Conservation (phyloP, 2,329 filamentous ascomycete genomes). For the Metarhizium guizhouense region DNA sequence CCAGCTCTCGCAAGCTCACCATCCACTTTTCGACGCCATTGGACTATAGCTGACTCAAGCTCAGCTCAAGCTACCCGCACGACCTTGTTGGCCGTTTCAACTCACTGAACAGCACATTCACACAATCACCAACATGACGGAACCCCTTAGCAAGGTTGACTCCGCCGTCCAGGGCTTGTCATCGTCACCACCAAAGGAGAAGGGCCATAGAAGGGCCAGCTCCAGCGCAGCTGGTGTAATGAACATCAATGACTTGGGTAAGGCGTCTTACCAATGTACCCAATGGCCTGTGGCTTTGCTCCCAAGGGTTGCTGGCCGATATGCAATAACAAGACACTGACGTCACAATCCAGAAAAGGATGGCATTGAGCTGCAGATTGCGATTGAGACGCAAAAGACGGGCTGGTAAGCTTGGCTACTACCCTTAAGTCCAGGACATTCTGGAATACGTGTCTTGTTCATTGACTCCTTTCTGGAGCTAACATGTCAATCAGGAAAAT, state of each 20-base stretch:
- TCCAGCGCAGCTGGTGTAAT: conserved; percentile 58
- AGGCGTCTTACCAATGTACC: conserved; percentile 22
- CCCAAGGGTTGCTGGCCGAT: background rate
- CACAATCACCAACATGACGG: conserved; percentile 24
- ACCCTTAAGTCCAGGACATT: background rate
- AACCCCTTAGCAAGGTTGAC: conserved; percentile 77
- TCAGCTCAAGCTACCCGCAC: background rate
- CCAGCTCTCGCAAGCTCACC: background rate
- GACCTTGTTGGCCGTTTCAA: background rate
- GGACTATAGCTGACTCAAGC: background rate
- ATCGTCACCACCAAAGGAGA: conserved; percentile 58
- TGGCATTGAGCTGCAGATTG: conserved; percentile 61
- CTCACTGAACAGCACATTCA: background rate
- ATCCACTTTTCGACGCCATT: background rate
- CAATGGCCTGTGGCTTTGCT: no score
- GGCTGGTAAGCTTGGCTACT: conserved; percentile 60
- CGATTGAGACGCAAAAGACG: conserved; percentile 75
- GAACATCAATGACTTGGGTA: conserved; percentile 82
- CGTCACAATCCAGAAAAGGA: conserved; percentile 52
- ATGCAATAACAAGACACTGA: background rate
- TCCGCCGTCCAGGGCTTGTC: conserved; percentile 77
- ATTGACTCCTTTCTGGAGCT: background rate
- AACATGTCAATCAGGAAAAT: conserved; percentile 61
- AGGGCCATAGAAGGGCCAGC: conserved; percentile 59
- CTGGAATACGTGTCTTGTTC: background rate